Base-by-base conservation (phyloP, 148 eudicot genomes). In the Chenopodium album region DNA sequence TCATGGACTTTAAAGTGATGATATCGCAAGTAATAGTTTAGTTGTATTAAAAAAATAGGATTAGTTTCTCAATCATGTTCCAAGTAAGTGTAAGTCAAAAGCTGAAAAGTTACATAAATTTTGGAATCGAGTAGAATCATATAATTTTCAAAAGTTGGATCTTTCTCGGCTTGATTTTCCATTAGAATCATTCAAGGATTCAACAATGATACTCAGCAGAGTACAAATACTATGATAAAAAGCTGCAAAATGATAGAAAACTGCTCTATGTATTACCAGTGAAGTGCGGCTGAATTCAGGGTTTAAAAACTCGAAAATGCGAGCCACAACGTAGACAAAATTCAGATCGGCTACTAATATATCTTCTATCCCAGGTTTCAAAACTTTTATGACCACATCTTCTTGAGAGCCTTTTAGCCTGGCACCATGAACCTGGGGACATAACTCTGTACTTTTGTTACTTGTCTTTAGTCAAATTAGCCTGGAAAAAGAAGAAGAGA, bases 281-380 rank as follows among this genome's bases (percentile, higher is more conserved):
- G 99, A 96, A 63, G 98, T 82, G 48, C 99, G 97, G 87, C 90
- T 90, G 68, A 96, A 84, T 64, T 94, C 98, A 86, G 99, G 99
- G 82, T 87, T 96, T 84, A 94, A 78, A 82, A 96, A 96, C 84
- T 96, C 99, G 86, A 96, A 84, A 68, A 96, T 89, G 71, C 99
- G 97, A 75, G 97, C 92, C 83, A 90, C 99, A 85, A 96, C 67
- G 72, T 96, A 96, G 67, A 96, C 89, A 87, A 96, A 96, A 87
- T 96, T 96, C 85, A 96, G 91, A 88, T 96, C 99, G 63, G 98
- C 97, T 76, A 94, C 97, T 68, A 96, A 77, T 81, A 89, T 87
- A 87, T 96, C 99, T 88, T 96, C 92, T 76, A 96, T 94, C 85
- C 98, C 99, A 72, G 99, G 99, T 90, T 96, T 96, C 88, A 96